phyloP scores from a whole-genome alignment of 345 rosid species.

The Melaleuca alternifolia region DNA sequence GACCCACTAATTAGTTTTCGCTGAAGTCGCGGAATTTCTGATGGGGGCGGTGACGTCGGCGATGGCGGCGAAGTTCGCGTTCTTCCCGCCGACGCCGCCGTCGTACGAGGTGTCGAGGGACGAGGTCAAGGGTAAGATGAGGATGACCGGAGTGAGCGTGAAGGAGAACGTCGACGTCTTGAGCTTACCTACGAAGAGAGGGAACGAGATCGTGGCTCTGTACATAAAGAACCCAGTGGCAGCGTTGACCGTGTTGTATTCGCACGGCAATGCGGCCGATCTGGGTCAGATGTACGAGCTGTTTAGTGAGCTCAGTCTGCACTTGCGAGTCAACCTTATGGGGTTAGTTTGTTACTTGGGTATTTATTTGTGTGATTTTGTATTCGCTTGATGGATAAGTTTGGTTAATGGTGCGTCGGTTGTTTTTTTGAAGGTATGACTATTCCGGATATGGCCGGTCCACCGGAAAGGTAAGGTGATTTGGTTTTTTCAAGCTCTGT shows the following conservation, averaged over 20 bases:
- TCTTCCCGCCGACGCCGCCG: constrained; percentile 89
- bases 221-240: constrained; percentile 73
- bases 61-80: constrained; percentile 91
- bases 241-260: constrained; percentile 63
- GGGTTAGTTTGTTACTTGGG: constrained; percentile 33
- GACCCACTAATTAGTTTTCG: neutral
- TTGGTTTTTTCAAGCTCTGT: neutral
- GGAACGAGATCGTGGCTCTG: constrained; percentile 74
- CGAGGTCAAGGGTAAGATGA: constrained; percentile 38
- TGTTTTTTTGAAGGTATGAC: constrained; percentile 53
- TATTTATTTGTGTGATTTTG: neutral
- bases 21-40: neutral
- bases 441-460: constrained; percentile 92
- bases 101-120: constrained; percentile 55
- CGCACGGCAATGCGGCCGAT: constrained; percentile 98
- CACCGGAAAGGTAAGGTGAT: constrained; percentile 20
- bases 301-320: constrained; percentile 61
- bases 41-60: constrained; percentile 96
- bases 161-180: constrained; percentile 63
- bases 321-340: constrained; percentile 79
- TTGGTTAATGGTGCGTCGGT: neutral
- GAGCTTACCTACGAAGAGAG: constrained; percentile 63
- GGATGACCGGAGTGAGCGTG: constrained; percentile 36
- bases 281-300: constrained; percentile 86
- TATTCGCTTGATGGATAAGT: neutral